These are phyloP conservation scores for Corylus americana DNA, from an alignment of 306 rosid species.

Conservation along the genomic window DNA sequence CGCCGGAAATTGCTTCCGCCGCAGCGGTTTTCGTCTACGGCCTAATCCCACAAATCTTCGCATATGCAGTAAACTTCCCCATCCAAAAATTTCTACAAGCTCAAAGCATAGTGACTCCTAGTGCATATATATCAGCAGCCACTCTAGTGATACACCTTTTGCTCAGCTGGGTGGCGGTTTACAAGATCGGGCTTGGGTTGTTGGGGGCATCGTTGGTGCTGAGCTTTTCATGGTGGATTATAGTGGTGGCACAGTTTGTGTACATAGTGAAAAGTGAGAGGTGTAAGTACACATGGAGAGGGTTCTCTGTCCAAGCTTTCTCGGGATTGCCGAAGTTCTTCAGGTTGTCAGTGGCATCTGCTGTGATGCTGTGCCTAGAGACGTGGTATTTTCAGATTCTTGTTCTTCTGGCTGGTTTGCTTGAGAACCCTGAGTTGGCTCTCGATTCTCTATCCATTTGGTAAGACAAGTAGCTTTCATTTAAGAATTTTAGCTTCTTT, in stretches of 20 bases:
- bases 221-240: conserved; percentile 85
- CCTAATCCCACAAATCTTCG: conserved; percentile 75
- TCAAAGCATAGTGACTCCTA: conserved; percentile 72
- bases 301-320: conserved; percentile 51
- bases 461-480: conserved; percentile 25
- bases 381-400: conserved; percentile 78
- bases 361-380: conserved; percentile 76
- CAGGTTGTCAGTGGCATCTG: conserved; percentile 64
- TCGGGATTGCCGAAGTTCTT: conserved; percentile 54
- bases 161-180: conserved; percentile 62
- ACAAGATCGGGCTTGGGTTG: conserved; percentile 56
- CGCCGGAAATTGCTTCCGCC: conserved; percentile 51
- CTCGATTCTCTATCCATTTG: conserved; percentile 70
- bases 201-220: conserved; percentile 66
- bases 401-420: conserved; percentile 76
- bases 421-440: conserved; percentile 65
- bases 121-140: conserved; percentile 60
- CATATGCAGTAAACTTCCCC: conserved; percentile 70
- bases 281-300: conserved; percentile 62
- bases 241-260: conserved; percentile 60
- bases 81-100: conserved; percentile 79
- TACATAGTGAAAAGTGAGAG: conserved; percentile 59
- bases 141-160: conserved; percentile 50
- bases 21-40: conserved; percentile 65
- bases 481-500: not conserved